These are phyloP conservation scores for Ailanthus altissimus DNA, from an alignment of 345 rosid genomes.

Conservation along the genomic window DNA sequence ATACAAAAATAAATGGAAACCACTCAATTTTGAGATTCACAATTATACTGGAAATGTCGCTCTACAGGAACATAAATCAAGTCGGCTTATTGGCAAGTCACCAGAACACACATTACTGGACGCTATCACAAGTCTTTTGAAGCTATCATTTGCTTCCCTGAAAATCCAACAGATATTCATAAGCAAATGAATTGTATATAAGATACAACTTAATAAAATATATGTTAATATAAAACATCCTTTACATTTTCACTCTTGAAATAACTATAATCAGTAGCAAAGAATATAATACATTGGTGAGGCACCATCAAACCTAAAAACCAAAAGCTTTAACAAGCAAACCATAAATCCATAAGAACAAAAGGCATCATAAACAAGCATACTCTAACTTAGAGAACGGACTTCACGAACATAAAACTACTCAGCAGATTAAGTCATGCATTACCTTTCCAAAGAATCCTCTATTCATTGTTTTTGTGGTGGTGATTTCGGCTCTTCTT, in stretches of 20 bases:
- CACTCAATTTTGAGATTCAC: background rate
- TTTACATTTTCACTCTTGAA: background rate
- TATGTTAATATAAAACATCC: background rate
- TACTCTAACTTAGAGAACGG: no score
- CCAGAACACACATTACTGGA: background rate
- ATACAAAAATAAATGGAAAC: no score
- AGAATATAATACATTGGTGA: background rate
- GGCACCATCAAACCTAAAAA: background rate
- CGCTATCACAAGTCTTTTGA: no score
- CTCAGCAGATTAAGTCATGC: background rate
- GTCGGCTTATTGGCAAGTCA: background rate
- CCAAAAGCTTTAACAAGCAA: background rate
- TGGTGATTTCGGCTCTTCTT: slow-evolving; percentile 64
- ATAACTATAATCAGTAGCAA: background rate
- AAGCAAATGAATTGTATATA: background rate
- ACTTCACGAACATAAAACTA: background rate
- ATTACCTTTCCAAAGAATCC: slow-evolving; percentile 15
- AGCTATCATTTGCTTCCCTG: slow-evolving; percentile 15
- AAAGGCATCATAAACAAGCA: background rate
- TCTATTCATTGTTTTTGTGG: slow-evolving; percentile 39
- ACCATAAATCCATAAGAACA: background rate
- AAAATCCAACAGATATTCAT: background rate
- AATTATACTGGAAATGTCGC: background rate
- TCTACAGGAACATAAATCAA: background rate
- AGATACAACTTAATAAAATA: background rate